Evolutionary conservation across 805 yeast genomes (phyloP).

Genomic region (Myxozyma vanderwaltii): DNA sequence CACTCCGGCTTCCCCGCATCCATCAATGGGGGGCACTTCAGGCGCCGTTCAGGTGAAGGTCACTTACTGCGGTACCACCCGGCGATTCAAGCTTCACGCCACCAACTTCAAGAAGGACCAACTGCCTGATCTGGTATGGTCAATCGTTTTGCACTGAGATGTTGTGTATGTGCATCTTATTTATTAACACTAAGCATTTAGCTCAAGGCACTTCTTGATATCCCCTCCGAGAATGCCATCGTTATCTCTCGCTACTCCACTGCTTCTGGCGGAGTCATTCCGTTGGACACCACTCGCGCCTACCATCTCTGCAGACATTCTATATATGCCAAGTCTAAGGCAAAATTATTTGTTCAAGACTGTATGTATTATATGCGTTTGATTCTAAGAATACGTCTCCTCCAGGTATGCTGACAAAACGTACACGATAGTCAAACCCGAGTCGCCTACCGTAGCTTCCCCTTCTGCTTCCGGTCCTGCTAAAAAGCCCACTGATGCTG

Average conservation of each 20-base stretch:
- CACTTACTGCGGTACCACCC: constrained; percentile 17
- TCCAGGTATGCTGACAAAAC: no score
- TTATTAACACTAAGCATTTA: constrained; percentile 23
- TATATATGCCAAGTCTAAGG: constrained; percentile 25
- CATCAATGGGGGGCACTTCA: constrained; percentile 5
- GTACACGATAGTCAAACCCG: background rate
- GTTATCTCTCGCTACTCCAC: constrained; percentile 26
- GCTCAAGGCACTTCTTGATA: constrained; percentile 26
- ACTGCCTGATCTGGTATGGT: constrained; percentile 10
- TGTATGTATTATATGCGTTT: constrained; percentile 11
- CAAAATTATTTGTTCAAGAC: constrained; percentile 18
- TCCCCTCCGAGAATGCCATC: constrained; percentile 14
- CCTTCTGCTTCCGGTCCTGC: background rate
- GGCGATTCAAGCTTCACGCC: constrained; percentile 22
- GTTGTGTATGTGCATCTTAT: background rate
- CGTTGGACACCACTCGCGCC: constrained; percentile 17
- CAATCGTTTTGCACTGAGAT: background rate
- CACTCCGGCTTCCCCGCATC: background rate
- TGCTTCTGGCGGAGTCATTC: constrained; percentile 13
- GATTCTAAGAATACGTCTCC: no score
- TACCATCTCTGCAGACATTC: constrained; percentile 24
- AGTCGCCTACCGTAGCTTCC: background rate
- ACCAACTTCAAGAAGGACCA: constrained; percentile 8
- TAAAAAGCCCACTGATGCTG: background rate
- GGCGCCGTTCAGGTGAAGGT: constrained; percentile 26